Base-by-base conservation (phyloP, 169 alveolate genomes). In the Plasmodium chabaudi region DNA sequence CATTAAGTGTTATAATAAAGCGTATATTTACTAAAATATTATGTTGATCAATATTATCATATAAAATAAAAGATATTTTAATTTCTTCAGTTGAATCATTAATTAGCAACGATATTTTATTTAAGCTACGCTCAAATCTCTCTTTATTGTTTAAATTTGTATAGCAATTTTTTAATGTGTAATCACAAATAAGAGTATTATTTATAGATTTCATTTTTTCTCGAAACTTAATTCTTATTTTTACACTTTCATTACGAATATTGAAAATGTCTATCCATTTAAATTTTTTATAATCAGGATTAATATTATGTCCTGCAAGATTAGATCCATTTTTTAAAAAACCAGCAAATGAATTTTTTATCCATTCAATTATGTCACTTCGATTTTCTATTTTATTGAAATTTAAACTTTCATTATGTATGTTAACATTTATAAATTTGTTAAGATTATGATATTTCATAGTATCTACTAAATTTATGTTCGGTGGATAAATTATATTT, bases 61-160 rank as follows among this genome's bases (percentile, higher is more conserved):
- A 86, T 63, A 86, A 70, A 51, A 86, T 86, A 86, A 64, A 86
- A 23, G 74, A 57, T 42, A 86, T 86, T 70, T 70, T 68, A 17
- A 86, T 47, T 47, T 59, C 34, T 60, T 86, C 34, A 46, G 46
- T 47, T 39, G 86, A 39, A 59, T 86, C 87, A 57, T 86, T 60
- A 68, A 65, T 86, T 9, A 82, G 68, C 44, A 39, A 42, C 47
- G 65, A 19, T 21, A 86, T 42, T 25, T 63, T 69, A 57, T 77
- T 64, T 42, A 77, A 1, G 7, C 13, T 59, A 27, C 17, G 63
- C 34, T 49, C n/a, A n/a, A 77, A 51, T 51, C 1, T 44, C 4
- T 25, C 23, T 9, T 13, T 49, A 13, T 77, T 77, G 12, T n/a
- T 17, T 63, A 77, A 10, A 69, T 64, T 12, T 56, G 42, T 34